Evolutionary conservation across 768 basidiomycete genomes (phyloP), one percentile per base, ranked within the genome.

Genomic region (Tricholoma sp.): DNA sequence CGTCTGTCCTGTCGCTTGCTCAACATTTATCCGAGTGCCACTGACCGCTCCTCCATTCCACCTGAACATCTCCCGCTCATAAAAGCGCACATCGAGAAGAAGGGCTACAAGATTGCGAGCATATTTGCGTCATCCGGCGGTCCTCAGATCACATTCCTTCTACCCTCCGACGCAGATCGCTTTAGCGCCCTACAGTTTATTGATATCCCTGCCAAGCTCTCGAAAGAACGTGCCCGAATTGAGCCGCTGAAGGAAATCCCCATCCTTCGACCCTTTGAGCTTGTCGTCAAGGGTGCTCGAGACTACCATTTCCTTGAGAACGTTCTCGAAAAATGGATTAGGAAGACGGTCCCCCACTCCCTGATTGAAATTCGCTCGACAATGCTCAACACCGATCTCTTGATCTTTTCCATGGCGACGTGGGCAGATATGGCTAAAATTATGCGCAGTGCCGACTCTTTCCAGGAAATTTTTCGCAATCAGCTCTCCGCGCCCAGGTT

Each of bases 91-190:
- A 53, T 57, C 20, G 20, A 49, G 33, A 51, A 47, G n/a, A 57
- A 57, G 28, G 56, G 56, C 15, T 52, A 52, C 50, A 52, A 52
- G 24, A 33, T 57, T 2, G 39, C 56, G 1, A 52, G 44, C 34
- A 57, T 57, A 6, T 57, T 53, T 36, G 33, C 47, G 7, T 57
- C 45, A 7, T 56, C 17, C 24, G 55, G 55, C 15, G 56, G 56
- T n/a, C 56, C 56, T 31, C 56, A 57, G 45, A 18, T 57, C 31
- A 15, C 42, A 11, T 57, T 57, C n/a, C 31, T 52, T 15, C 41
- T 57, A n/a, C 56, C 50, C 6, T 5, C 15, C 3, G 56, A 57
- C 24, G 51, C 50, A 15, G 56, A 57, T 47, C 17, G 50, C 10
- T 57, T 57, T 31, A 18, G 44, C 13, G 56, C 50, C 24, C 56